These are phyloP conservation scores for Aphanomyces cochlioides DNA, from an alignment of 352 stramenopile species.

Conservation along the genomic window DNA sequence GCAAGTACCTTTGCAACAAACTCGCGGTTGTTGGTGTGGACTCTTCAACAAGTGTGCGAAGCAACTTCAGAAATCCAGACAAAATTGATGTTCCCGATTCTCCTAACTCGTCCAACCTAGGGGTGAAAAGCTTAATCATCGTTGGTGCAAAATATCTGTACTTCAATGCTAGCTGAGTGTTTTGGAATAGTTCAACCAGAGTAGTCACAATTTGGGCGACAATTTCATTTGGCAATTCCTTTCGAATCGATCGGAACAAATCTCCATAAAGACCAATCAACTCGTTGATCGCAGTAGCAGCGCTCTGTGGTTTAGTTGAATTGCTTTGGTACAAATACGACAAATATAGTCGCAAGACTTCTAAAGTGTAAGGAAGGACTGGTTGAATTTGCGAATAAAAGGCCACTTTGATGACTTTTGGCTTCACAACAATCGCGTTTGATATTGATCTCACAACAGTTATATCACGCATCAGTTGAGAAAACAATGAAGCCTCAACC, in stretches of 20 bases:
- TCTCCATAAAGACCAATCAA: constrained; percentile 73
- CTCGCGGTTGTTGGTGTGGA: constrained; percentile 64
- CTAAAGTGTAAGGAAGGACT: constrained; percentile 1
- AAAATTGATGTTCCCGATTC: constrained; percentile 64
- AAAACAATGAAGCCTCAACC: constrained; percentile 57
- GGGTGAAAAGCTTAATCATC: not conserved
- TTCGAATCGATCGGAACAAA: constrained; percentile 72
- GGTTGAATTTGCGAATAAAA: constrained; percentile 45
- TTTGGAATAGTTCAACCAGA: constrained; percentile 78
- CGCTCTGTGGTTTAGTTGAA: constrained; percentile 47
- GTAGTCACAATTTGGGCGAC: constrained; percentile 67
- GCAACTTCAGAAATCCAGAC: constrained; percentile 70
- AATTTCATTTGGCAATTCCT: constrained; percentile 75
- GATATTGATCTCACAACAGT: constrained; percentile 66
- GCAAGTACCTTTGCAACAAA: constrained; percentile 50
- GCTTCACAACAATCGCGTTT: constrained; percentile 65
- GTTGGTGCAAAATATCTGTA: constrained; percentile 35
- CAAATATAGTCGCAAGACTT: constrained; percentile 11
- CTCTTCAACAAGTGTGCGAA: constrained; percentile 76
- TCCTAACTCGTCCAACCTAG: constrained; percentile 57
- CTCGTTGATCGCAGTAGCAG: constrained; percentile 74
- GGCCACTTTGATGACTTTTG: constrained; percentile 66
- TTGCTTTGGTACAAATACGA: constrained; percentile 4
- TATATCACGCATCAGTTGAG: constrained; percentile 64
- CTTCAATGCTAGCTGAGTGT: constrained; percentile 60